Base-by-base conservation (phyloP, 805 yeast species). In the Candida maris region DNA sequence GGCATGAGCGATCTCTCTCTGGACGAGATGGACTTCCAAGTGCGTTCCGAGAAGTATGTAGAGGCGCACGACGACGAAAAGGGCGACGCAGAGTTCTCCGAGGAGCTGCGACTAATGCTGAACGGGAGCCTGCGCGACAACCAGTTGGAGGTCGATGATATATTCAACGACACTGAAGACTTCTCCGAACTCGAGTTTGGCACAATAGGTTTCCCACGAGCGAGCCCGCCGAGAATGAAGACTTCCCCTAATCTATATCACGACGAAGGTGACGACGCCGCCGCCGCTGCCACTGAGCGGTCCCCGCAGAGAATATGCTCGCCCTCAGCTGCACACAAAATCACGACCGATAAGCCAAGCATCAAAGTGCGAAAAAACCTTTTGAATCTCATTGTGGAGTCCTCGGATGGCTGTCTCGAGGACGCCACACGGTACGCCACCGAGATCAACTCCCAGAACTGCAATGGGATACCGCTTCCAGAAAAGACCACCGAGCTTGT, bases 351-450 rank as follows among this genome's bases (percentile, higher is more conserved):
- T 4, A 65, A 50, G 43, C 67, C 78, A 3, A 56, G 49, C 10
- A 46, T 62, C 16, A 60, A 52, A 35, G 44, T 49, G 8, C 46
- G 62, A 16, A 51, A 46, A 31, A 53, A 56, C 35, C 37, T 56
- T n/a, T 38, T 65, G 21, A 76, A 76, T 31, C 67, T 70, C 46
- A 59, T 79, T 30, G 84, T 80, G 20, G 81, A 79, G 45, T 70
- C 84, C 5, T 72, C 77, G 51, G 76, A 79, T 25, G 84, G 85
- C 0, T 64, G 63, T 38, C 49, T 77, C 12, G 71, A 69, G 44
- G 85, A 80, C 49, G 85, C 85, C 7, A 79, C 85, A 3, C 73
- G 70, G 45, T 79, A 74, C 56, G 87, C 84, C 2, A 80, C 86
- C 1, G 85, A 79, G 52, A 64, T 80, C 38, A 80, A 80, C 52